These are phyloP conservation scores for Mucor plumbeus DNA, from an alignment of 371 early-diverging fungal species.

Conservation along the genomic window DNA sequence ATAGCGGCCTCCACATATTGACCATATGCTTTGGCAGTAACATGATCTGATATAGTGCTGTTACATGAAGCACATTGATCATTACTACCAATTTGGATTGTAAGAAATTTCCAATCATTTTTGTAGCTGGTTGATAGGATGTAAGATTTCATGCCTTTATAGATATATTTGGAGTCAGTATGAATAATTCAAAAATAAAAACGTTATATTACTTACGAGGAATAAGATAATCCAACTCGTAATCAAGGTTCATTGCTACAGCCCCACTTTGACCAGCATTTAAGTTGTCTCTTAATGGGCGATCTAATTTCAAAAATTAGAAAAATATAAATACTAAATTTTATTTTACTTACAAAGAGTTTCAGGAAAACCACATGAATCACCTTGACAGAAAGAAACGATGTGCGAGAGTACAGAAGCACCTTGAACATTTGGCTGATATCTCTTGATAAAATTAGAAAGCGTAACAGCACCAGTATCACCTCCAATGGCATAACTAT, in stretches of 20 bases:
- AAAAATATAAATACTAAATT: background rate
- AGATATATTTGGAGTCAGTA: background rate
- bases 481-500: conserved; percentile 41
- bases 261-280: conserved; percentile 45
- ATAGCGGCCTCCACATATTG: conserved; percentile 35
- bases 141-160: conserved; percentile 22
- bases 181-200: background rate
- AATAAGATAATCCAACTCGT: conserved; percentile 40
- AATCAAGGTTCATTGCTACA: conserved; percentile 31
- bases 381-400: conserved; percentile 17
- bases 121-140: conserved; percentile 10
- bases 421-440: conserved; percentile 33
- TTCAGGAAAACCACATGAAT: conserved; percentile 9
- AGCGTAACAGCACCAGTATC: conserved; percentile 34
- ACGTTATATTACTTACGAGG: conserved; percentile 21
- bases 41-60: background rate
- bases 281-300: conserved; percentile 31
- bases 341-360: conserved; percentile 13
- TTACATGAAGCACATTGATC: conserved; percentile 33
- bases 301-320: conserved; percentile 15
- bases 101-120: conserved; percentile 37
- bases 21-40: conserved; percentile 22
- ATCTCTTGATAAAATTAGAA: conserved; percentile 35
- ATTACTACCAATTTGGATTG: conserved; percentile 38
- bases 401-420: conserved; percentile 34